These are phyloP conservation scores for Exophiala xenobiotica DNA, from an alignment of 2,329 filamentous ascomycete genomes.

Conservation along the genomic window DNA sequence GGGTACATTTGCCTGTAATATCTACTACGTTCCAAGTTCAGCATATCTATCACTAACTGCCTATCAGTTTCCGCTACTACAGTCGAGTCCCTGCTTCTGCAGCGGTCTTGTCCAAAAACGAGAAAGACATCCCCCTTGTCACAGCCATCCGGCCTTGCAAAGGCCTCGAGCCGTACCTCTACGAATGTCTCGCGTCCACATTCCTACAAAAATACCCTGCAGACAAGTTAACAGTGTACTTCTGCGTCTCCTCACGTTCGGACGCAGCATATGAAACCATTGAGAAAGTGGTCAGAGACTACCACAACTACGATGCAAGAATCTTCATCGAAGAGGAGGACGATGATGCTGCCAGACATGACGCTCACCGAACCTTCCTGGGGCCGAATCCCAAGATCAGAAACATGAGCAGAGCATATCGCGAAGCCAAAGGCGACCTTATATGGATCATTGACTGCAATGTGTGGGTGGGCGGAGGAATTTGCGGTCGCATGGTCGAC, in stretches of 20 bases:
- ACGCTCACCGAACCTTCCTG: slow-evolving; percentile 53
- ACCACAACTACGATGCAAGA: slow-evolving; percentile 67
- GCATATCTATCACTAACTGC: slow-evolving; percentile 19
- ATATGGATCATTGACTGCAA: slow-evolving; percentile 97
- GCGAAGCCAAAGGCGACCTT: slow-evolving; percentile 82
- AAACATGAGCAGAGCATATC: slow-evolving; percentile 90
- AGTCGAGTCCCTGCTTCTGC: slow-evolving; percentile 47
- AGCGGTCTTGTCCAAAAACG: slow-evolving; percentile 39
- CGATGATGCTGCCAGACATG: slow-evolving; percentile 50
- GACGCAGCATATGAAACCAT: slow-evolving; percentile 80
- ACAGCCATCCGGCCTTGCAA: slow-evolving; percentile 93
- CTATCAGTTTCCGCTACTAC: slow-evolving; percentile 55
- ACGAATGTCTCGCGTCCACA: slow-evolving; percentile 85
- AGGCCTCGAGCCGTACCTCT: slow-evolving; percentile 83
- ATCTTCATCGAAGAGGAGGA: slow-evolving; percentile 83
- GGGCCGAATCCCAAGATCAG: slow-evolving; percentile 98
- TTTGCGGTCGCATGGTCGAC: slow-evolving; percentile 85
- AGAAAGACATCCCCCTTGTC: slow-evolving; percentile 67
- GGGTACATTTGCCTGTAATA: slow-evolving; percentile 61
- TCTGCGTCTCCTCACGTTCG: slow-evolving; percentile 72
- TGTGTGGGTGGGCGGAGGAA: slow-evolving; percentile 80
- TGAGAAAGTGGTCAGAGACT: slow-evolving; percentile 68
- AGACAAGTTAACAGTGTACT: slow-evolving; percentile 72
- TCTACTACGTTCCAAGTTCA: background rate
- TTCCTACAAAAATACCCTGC: slow-evolving; percentile 79